Base-by-base conservation (phyloP, 1,139 yeast species). In the Yamadazyma oceani region DNA sequence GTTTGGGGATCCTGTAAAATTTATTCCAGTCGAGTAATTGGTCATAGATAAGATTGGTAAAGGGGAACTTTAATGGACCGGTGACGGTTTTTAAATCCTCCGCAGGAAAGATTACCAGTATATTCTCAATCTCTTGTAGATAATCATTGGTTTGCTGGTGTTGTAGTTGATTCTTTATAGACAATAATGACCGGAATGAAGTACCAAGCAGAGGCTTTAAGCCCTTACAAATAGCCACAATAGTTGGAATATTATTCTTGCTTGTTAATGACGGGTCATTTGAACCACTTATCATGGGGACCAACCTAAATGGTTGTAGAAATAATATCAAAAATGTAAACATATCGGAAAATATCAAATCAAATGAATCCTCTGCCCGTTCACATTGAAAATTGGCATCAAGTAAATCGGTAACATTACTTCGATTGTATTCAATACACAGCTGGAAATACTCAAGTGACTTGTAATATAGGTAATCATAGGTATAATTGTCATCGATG, bases 251-350 rank as follows among this genome's bases (percentile, higher is more conserved):
- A 3, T 12, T 7, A 7, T 26, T 5, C 6, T n/a, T n/a, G n/a
- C n/a, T n/a, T n/a, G n/a, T n/a, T n/a, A n/a, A n/a, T n/a, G n/a
- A n/a, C n/a, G n/a, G n/a, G n/a, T n/a, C n/a, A 6, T 19, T 8
- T 19, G 21, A 19, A 6, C 21, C 30, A 3, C 21, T 17, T 3
- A 27, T 27, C 30, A 27, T 27, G 1, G 66, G 64, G 12, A 58
- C 39, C 13, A 59, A 38, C 15, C 45, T 43, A 34, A 53, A 54
- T 2, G 67, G 66, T 33, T 60, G 64, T 5, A 60, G 39, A 5
- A 60, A 55, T 9, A 60, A 37, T 36, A 51, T 60, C 3, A 62
- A 46, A 40, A 49, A 61, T 15, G 21, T 15, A n/a, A 27, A 27
- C n/a, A 27, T 11, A n/a, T 27, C 21, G n/a, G 30, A 27, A 16